Percentiles rank a stretch among this genome's conserved stretches.
phyloP scores from a whole-genome alignment of 2,329 filamentous ascomycete species.

The Apiospora saccharicola region DNA sequence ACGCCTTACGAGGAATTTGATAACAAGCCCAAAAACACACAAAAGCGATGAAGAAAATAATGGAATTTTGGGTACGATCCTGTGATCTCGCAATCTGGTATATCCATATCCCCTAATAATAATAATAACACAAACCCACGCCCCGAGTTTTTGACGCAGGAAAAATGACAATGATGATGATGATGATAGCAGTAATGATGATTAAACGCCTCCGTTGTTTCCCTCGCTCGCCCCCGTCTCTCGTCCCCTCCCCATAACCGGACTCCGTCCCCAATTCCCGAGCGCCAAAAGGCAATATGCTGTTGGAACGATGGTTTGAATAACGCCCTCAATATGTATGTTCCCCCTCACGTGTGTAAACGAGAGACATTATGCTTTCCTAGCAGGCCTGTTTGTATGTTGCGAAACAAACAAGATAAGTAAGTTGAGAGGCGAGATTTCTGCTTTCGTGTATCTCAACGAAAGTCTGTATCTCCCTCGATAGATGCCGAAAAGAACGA shows the following conservation, averaged over 20 bases:
- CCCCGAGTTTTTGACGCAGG: not conserved
- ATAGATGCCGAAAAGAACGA: not conserved
- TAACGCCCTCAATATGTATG: not conserved
- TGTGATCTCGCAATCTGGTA: constrained; percentile 20
- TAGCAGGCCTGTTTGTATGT: not conserved
- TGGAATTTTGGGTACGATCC: constrained; percentile 3
- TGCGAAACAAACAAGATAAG: not conserved
- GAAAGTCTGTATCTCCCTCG: not conserved
- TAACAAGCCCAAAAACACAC: not conserved
- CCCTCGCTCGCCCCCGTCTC: not conserved
- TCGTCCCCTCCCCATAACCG: not conserved
- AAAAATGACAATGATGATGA: not conserved
- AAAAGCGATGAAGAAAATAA: not conserved
- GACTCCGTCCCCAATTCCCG: not conserved
- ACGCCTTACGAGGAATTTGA: not conserved
- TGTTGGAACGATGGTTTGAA: not conserved
- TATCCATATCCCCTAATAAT: constrained; percentile 9
- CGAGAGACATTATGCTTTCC: constrained; percentile 3
- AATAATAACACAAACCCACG: constrained; percentile 3
- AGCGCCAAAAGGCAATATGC: not conserved
- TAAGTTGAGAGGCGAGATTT: not conserved
- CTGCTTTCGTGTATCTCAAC: not conserved
- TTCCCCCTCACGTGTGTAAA: not conserved
- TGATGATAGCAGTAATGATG: not conserved
- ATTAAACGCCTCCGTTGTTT: not conserved